Evolutionary conservation across 2,329 filamentous ascomycete genomes (phyloP), one percentile per base, ranked within the genome.

Genomic region (Botryotinia narcissicola): DNA sequence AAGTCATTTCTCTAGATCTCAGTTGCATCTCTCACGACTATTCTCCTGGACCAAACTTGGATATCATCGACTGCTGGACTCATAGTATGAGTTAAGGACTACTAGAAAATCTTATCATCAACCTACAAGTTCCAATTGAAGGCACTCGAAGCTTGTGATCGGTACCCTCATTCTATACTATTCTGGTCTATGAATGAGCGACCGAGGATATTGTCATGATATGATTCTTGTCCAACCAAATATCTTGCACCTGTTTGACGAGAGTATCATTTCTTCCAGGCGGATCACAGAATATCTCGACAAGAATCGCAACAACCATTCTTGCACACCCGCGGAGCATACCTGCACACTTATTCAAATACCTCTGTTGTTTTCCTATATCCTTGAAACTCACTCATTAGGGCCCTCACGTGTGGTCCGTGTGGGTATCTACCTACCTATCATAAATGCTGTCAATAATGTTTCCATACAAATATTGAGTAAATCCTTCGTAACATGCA

Each of bases 371-470:
- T 18, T 57, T 18, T 29, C 51, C 16, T 12, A 35, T 25, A 64
- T 64, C 42, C 64, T 40, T 67, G 64, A 16, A 67, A 29, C 16
- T 67, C 42, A 66, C 64, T 40, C 46, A 51, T 54, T 29, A 51
- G 46, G 46, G 46, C 46, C 64, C 37, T 35, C 35, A 29, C 14
- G n/a, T 68, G 46, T 68, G 64, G 64, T 54, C 64, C 64, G 64
- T 68, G 64, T 54, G 35, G 54, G 37, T 68, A 68, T 67, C 20
- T 40, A 54, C 54, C 32, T 46, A 48, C 20, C 46, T 16, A 16
- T 54, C n/a, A 40, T 37, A 25, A 42, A 9, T 54, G 12, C 25
- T 57, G 22, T 32, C 44, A 35, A 48, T 48, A 1, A 54, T 68
- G 22, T 35, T 9, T 25, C 29, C 42, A 46, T 64, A n/a, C 60